Conservation (phyloP, 768 basidiomycete species). For the Tulasnella sp. region DNA sequence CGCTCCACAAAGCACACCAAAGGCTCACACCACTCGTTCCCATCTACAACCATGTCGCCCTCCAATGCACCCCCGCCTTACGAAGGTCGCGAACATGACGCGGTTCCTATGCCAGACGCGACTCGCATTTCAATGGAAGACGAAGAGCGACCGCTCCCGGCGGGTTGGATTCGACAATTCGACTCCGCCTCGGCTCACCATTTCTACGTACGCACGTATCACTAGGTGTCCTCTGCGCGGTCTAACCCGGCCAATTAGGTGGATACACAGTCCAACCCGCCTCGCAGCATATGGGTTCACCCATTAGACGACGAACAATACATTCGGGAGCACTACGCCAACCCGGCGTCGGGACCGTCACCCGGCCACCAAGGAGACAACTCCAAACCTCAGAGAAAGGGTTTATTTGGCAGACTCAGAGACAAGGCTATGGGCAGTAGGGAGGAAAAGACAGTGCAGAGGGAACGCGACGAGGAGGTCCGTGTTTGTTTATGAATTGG, state of each 20-base stretch:
- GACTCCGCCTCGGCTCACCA: background rate
- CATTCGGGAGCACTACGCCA: slow-evolving; percentile 34
- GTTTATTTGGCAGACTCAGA: slow-evolving; percentile 48
- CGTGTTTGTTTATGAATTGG: slow-evolving; percentile 19
- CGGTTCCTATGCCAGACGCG: slow-evolving; percentile 1
- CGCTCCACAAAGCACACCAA: too few relatives aligned
- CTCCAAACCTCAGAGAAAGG: slow-evolving; percentile 31
- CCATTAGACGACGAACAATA: slow-evolving; percentile 58
- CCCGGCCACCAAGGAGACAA: slow-evolving; percentile 1
- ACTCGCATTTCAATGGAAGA: slow-evolving; percentile 17
- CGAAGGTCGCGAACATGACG: too few relatives aligned
- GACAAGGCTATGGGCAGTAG: slow-evolving; percentile 52
- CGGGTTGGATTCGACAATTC: slow-evolving; percentile 11
- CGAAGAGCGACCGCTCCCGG: slow-evolving; percentile 8
- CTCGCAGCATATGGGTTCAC: slow-evolving; percentile 59
- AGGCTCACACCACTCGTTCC: too few relatives aligned
- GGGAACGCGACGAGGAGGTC: slow-evolving; percentile 17
- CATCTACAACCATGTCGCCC: too few relatives aligned
- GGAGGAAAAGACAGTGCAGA: slow-evolving; percentile 41
- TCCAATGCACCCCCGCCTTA: too few relatives aligned
- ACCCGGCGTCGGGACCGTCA: slow-evolving; percentile 7
- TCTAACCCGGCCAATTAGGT: slow-evolving; percentile 31
- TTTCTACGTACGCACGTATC: slow-evolving; percentile 36
- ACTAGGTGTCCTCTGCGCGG: background rate
- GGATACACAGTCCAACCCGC: slow-evolving; percentile 48